Evolutionary conservation across 768 basidiomycete genomes (phyloP), one percentile per base, ranked within the genome.

Genomic region (Hemileccinum impolitum): DNA sequence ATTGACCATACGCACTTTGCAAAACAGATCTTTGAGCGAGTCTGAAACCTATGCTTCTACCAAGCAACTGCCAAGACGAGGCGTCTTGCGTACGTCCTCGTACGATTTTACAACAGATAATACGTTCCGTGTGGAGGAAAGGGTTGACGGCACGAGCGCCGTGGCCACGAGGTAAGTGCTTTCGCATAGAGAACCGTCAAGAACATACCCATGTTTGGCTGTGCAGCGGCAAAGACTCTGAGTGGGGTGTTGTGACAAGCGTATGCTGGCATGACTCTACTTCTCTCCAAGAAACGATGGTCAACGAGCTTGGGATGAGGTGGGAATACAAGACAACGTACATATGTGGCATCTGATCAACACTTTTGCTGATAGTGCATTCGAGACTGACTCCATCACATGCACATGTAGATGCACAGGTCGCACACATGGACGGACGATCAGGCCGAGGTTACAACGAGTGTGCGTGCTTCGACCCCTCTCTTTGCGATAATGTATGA

Each of bases 401-500:
- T 23, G 23, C 23, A 42, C 28, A 30, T 30, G 26, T 9, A 28
- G 5, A 9, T 28, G 28, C 28, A 30, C 28, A 30, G 11, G 11
- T 8, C 2, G 28, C 9, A 8, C 9, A 2, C 28, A 18, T 15
- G 21, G 31, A 43, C 42, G 17, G 13, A 7, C 8, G 12, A 36
- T 25, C 10, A 44, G 34, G 15, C 32, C 34, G 4, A 17, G 18
- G 21, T 45, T 45, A 6, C 21, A 14, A 19, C 40, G 18, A 25
- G 30, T 30, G 57, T 59, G 12, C n/a, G 57, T 44, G 19, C 12
- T 25, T 19, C 3, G 12, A 11, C 32, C 6, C 6, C 23, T 23
- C 23, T 23, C 23, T 23, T 30, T 15, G 8, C 15, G 2, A 8
- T 7, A n/a, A 17, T 18, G 13, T 10, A 12, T 13, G n/a, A 1